Evolutionary conservation across 1,284 basidiomycete genomes (phyloP).

Genomic region (Leccinum fallax): DNA sequence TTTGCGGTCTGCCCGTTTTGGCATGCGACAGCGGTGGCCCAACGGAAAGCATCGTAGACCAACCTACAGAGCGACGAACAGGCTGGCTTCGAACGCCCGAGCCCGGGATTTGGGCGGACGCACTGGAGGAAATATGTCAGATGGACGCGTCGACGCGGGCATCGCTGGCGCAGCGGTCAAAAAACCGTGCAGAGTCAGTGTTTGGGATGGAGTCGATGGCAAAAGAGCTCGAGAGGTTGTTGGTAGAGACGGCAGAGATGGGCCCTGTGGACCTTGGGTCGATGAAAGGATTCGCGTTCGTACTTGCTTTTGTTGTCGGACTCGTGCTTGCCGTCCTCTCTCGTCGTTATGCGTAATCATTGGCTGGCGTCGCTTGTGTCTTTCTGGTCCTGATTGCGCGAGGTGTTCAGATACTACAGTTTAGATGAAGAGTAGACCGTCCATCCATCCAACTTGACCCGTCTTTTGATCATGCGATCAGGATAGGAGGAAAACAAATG

Average conservation of each 20-base stretch:
- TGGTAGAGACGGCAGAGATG: conserved; percentile 54
- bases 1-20: conserved; percentile 86
- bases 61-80: conserved; percentile 38
- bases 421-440: not conserved
- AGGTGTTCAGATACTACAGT: not conserved
- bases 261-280: conserved; percentile 40
- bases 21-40: conserved; percentile 92
- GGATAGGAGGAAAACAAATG: not conserved
- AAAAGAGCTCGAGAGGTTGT: conserved; percentile 58
- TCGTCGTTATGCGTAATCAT: conserved; percentile 9
- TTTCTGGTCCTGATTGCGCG: not conserved
- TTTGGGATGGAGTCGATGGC: conserved; percentile 74
- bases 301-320: conserved; percentile 28
- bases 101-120: conserved; percentile 67
- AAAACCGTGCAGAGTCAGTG: conserved; percentile 54
- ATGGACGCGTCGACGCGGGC: conserved; percentile 50
- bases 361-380: not conserved
- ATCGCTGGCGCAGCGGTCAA: conserved; percentile 56
- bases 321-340: conserved; percentile 25
- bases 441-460: not conserved
- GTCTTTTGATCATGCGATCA: not conserved
- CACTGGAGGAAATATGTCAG: conserved; percentile 61
- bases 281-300: conserved; percentile 25
- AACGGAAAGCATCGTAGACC: conserved; percentile 82
- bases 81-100: conserved; percentile 75